Evolutionary conservation across 805 yeast genomes (phyloP).

Genomic region (Pichia scutulata): DNA sequence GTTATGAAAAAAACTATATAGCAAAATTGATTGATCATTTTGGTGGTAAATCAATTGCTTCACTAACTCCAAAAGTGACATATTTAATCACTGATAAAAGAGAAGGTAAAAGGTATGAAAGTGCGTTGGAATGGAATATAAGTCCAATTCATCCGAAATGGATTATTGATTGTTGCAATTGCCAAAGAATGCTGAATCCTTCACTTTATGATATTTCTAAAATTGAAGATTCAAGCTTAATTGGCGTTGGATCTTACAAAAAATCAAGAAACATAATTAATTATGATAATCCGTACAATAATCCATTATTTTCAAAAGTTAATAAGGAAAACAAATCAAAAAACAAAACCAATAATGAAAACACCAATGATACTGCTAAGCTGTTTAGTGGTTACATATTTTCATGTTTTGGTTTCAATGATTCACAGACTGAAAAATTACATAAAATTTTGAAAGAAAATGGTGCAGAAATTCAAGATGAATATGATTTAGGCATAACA

Average conservation of each 20-base stretch:
- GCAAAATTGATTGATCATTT: slow-evolving; percentile 29
- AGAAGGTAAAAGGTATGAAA: slow-evolving; percentile 44
- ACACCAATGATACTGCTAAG: neutral
- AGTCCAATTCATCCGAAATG: slow-evolving; percentile 46
- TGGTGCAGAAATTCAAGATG: slow-evolving; percentile 19
- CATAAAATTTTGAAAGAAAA: slow-evolving; percentile 10
- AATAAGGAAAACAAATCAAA: neutral
- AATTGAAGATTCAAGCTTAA: slow-evolving; percentile 8
- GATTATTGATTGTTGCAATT: slow-evolving; percentile 37
- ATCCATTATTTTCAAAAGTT: slow-evolving; percentile 3
- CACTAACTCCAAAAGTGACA: slow-evolving; percentile 37
- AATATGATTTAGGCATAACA: slow-evolving; percentile 30
- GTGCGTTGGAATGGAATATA: slow-evolving; percentile 45
- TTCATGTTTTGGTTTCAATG: slow-evolving; percentile 25
- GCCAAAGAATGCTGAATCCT: slow-evolving; percentile 37
- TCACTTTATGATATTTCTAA: slow-evolving; percentile 32
- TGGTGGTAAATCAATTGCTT: slow-evolving; percentile 47
- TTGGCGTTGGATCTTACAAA: slow-evolving; percentile 28
- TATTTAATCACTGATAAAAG: slow-evolving; percentile 44
- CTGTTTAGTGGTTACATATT: slow-evolving; percentile 40
- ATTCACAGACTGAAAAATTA: slow-evolving; percentile 15
- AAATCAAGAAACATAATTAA: slow-evolving; percentile 11
- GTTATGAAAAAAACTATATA: slow-evolving; percentile 28
- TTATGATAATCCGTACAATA: slow-evolving; percentile 3
- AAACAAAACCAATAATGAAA: neutral